Evolutionary conservation across 495 filamentous ascomycete species (phyloP).

Genomic region (Aspergillus funiculosus): DNA sequence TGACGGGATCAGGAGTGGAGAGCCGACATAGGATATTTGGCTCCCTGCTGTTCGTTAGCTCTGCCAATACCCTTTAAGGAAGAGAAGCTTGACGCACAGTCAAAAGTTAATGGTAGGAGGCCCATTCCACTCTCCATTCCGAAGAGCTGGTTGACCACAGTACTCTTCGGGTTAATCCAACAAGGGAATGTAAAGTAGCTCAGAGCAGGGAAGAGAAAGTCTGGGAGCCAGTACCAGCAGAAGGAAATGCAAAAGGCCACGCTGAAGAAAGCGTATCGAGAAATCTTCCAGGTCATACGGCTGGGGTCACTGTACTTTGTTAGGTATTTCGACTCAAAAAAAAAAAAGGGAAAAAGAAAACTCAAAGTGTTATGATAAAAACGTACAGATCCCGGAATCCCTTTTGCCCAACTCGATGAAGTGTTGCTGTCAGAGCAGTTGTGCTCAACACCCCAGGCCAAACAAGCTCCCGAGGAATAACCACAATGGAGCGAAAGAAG

Average conservation of each 20-base stretch:
- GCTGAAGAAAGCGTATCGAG: slow-evolving; percentile 74
- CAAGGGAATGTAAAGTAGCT: slow-evolving; percentile 81
- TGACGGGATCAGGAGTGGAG: slow-evolving; percentile 70
- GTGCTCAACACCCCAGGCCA: slow-evolving; percentile 82
- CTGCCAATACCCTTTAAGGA: too few species aligned
- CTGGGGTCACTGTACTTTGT: slow-evolving; percentile 33
- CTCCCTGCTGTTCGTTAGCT: slow-evolving; percentile 66
- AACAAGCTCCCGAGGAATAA: slow-evolving; percentile 73
- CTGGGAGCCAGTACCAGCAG: slow-evolving; percentile 76
- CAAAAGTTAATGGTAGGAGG: slow-evolving; percentile 75
- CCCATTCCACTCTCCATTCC: slow-evolving; percentile 73
- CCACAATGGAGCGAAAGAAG: slow-evolving; percentile 63
- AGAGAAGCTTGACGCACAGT: slow-evolving; percentile 31
- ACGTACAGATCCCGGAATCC: slow-evolving; percentile 13
- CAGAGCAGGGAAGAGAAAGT: slow-evolving; percentile 69
- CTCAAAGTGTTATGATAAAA: slow-evolving; percentile 38
- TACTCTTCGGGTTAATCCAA: slow-evolving; percentile 75
- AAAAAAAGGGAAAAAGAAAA: slow-evolving; percentile 44
- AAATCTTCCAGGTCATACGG: slow-evolving; percentile 74
- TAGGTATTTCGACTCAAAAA: slow-evolving; percentile 53
- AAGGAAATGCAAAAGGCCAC: slow-evolving; percentile 51
- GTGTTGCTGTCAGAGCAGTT: slow-evolving; percentile 71
- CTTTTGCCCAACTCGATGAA: slow-evolving; percentile 50
- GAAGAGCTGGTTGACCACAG: slow-evolving; percentile 73
- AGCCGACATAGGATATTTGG: slow-evolving; percentile 79